Evolutionary conservation across 257 asterid species (phyloP).

Genomic region (Parsonsia alboflavescens): DNA sequence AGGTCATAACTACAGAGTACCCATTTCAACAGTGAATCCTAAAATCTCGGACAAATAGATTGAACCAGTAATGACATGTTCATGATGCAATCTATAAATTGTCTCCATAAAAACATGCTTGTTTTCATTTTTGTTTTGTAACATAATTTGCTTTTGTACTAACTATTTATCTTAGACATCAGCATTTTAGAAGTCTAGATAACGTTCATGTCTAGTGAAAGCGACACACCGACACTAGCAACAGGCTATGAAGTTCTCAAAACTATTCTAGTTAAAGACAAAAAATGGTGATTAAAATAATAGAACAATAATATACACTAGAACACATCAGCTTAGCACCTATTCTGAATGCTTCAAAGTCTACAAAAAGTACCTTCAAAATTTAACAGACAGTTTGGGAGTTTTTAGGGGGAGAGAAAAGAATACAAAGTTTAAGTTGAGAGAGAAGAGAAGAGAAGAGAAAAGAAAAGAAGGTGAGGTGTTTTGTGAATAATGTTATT

Average conservation of each 20-base stretch:
- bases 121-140: neutral
- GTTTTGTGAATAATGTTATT: no score
- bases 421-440: no score
- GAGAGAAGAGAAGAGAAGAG: no score
- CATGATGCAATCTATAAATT: neutral
- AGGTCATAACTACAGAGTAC: conserved; percentile 73
- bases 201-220: neutral
- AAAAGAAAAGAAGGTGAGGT: no score
- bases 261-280: neutral
- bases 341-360: neutral
- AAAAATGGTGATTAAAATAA: neutral
- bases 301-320: neutral
- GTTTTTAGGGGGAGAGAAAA: no score
- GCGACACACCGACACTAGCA: neutral
- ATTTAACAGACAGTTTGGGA: no score
- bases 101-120: neutral
- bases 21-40: neutral
- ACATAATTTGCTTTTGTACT: neutral
- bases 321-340: neutral
- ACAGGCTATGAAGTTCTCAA: neutral
- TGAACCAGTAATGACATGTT: neutral
- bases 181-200: neutral
- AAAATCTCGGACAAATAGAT: neutral
- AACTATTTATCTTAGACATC: neutral
- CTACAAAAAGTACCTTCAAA: neutral